phyloP scores from a whole-genome alignment of 768 basidiomycete genomes.

The Sporobolomyces roseus region DNA sequence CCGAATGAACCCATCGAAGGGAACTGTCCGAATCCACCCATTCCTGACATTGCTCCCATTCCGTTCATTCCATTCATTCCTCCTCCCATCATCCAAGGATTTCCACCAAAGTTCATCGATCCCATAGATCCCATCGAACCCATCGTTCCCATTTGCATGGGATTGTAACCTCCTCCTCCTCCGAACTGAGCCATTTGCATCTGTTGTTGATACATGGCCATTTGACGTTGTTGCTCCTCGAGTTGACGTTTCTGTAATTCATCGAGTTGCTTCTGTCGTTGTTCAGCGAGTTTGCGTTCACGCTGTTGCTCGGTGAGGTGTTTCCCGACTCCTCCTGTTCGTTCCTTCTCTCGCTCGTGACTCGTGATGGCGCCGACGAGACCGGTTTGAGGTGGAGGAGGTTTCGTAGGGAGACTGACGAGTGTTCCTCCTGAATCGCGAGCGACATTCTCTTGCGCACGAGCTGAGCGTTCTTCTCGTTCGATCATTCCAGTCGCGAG shows the following conservation, averaged over 20 bases:
- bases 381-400: constrained; percentile 89
- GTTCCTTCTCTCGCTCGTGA: constrained; percentile 87
- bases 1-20: constrained; percentile 47
- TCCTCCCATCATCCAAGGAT: constrained; percentile 39
- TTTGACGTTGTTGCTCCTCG: constrained; percentile 31
- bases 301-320: constrained; percentile 91
- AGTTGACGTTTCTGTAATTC: constrained; percentile 47
- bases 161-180: constrained; percentile 34
- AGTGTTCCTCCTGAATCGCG: constrained; percentile 85
- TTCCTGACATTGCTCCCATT: constrained; percentile 61
- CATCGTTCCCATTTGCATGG: constrained; percentile 45
- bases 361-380: constrained; percentile 92
- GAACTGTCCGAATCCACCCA: constrained; percentile 55
- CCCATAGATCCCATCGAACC: constrained; percentile 45
- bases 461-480: constrained; percentile 91
- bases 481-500: constrained; percentile 93
- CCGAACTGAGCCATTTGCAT: constrained; percentile 40
- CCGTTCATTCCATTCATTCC: constrained; percentile 23
- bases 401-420: constrained; percentile 92
- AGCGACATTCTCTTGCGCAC: constrained; percentile 88
- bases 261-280: constrained; percentile 66
- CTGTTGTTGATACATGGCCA: constrained; percentile 27
- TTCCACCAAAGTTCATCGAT: constrained; percentile 43
- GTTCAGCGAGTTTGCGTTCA: constrained; percentile 85
- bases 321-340: constrained; percentile 91